Evolutionary conservation across 2,329 filamentous ascomycete species (phyloP).

Genomic region (Xylaria sp.): DNA sequence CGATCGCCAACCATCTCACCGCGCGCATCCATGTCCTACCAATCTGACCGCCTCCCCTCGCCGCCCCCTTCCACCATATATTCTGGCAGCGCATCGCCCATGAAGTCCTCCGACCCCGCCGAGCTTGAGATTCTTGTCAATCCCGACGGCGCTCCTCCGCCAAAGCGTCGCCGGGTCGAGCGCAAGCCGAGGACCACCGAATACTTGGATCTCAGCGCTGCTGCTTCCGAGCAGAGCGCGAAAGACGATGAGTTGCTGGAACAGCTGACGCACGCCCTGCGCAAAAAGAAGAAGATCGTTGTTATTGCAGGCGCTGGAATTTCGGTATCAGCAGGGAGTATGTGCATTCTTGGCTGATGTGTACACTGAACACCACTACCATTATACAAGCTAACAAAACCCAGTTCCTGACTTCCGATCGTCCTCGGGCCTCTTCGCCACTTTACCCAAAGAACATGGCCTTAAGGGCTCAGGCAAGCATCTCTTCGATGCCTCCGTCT

Average conservation of each 20-base stretch:
- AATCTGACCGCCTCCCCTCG: constrained; percentile 63
- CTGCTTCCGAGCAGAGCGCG: constrained; percentile 60
- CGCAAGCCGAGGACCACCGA: constrained; percentile 78
- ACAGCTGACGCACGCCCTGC: constrained; percentile 77
- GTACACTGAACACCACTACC: constrained; percentile 35
- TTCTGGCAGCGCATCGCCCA: constrained; percentile 64
- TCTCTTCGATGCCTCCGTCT: constrained; percentile 96
- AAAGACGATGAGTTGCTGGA: constrained; percentile 71
- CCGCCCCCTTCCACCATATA: constrained; percentile 59
- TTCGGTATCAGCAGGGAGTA: constrained; percentile 89
- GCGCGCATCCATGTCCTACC: constrained; percentile 49
- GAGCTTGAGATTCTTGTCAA: constrained; percentile 55
- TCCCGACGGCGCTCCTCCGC: constrained; percentile 72
- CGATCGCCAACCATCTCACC: constrained; percentile 65
- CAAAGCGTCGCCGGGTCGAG: constrained; percentile 78
- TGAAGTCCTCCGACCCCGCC: constrained; percentile 57
- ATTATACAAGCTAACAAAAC: constrained; percentile 36
- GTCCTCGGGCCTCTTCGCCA: constrained; percentile 86
- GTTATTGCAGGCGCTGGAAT: constrained; percentile 97
- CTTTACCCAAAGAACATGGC: constrained; percentile 86
- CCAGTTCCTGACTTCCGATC: constrained; percentile 95
- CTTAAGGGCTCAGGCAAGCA: constrained; percentile 94
- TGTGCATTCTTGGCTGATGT: constrained; percentile 40
- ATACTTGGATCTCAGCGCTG: constrained; percentile 75
- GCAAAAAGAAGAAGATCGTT: constrained; percentile 95